Conservation (phyloP, 2,329 filamentous ascomycete species). For the Moelleriella libera region DNA sequence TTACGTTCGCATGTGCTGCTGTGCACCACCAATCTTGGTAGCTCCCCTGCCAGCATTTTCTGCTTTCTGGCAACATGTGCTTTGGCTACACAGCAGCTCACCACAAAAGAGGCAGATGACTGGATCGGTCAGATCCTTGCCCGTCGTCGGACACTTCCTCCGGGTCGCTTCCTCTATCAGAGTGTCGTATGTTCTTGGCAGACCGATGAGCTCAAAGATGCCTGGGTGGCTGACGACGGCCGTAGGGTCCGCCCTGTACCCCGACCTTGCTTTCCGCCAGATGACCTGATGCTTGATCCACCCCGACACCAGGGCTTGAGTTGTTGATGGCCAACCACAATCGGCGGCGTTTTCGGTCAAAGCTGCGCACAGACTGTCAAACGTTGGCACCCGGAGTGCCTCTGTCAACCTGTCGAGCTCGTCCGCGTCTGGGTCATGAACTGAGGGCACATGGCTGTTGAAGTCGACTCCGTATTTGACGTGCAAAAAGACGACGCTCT, state of each 20-base stretch:
- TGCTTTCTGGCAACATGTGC: constrained; percentile 71
- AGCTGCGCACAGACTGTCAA: constrained; percentile 63
- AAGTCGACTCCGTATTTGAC: constrained; percentile 84
- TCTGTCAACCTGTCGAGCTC: constrained; percentile 75
- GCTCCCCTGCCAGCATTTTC: constrained; percentile 28
- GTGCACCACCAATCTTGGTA: constrained; percentile 61
- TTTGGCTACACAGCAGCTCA: constrained; percentile 92
- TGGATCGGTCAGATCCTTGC: constrained; percentile 82
- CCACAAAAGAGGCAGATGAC: constrained; percentile 90
- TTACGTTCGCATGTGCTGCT: constrained; percentile 79
- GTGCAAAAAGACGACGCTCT: constrained; percentile 69
- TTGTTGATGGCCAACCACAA: constrained; percentile 34
- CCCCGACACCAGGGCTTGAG: constrained; percentile 35
- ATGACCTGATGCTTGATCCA: constrained; percentile 59
- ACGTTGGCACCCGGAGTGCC: constrained; percentile 58
- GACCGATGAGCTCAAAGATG: constrained; percentile 85
- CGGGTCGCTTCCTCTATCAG: constrained; percentile 85
- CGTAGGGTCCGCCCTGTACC: constrained; percentile 19
- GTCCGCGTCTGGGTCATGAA: constrained; percentile 51
- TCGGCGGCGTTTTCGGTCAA: constrained; percentile 30
- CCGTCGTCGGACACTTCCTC: constrained; percentile 72
- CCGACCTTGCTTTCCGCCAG: constrained; percentile 17
- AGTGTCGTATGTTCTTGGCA: constrained; percentile 84
- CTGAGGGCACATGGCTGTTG: constrained; percentile 49
- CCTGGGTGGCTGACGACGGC: constrained; percentile 61